A percentile compares a stretch with the other conserved stretches of the same genome.
Conservation (phyloP, 2,329 filamentous ascomycete species). For the Colletotrichum somersetense region DNA sequence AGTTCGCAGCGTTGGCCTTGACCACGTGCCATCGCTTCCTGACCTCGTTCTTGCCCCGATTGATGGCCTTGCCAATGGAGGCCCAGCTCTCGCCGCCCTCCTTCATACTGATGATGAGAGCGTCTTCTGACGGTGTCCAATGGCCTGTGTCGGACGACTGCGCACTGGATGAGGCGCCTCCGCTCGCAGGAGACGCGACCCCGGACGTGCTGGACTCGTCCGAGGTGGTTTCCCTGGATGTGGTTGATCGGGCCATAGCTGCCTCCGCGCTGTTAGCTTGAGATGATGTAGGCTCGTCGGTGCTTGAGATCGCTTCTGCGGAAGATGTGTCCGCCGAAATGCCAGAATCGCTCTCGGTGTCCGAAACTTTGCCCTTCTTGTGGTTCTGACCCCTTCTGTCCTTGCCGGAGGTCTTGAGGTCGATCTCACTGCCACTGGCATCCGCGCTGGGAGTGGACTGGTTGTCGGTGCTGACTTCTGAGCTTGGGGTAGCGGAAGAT, state of each 20-base stretch:
- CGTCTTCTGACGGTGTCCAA: constrained; percentile 54
- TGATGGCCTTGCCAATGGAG: constrained; percentile 48
- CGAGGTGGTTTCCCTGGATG: constrained; percentile 24
- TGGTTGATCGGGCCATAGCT: constrained; percentile 7
- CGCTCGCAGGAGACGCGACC: constrained; percentile 11
- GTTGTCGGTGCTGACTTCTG: constrained; percentile 15
- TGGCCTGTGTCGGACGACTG: constrained; percentile 2
- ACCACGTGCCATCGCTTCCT: constrained; percentile 52
- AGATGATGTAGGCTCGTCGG: constrained; percentile 1
- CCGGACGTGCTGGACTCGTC: constrained; percentile 12
- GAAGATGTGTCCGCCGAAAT: constrained; percentile 15
- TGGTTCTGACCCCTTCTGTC: neutral
- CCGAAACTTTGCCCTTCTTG: constrained; percentile 2
- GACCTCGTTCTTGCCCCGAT: constrained; percentile 48
- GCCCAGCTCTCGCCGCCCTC: constrained; percentile 48
- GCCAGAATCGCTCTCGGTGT: constrained; percentile 1
- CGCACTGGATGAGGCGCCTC: constrained; percentile 17
- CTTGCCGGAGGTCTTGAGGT: neutral
- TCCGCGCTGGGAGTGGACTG: neutral
- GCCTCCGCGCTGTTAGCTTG: constrained; percentile 10
- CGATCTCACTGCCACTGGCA: constrained; percentile 1
- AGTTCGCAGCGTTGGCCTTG: constrained; percentile 44
- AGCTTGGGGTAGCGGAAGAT: constrained; percentile 25
- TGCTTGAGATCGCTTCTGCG: neutral
- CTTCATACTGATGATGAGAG: constrained; percentile 52